Evolutionary conservation across 441 rosid genomes (phyloP).

Genomic region (Gossypium schwendimanii): DNA sequence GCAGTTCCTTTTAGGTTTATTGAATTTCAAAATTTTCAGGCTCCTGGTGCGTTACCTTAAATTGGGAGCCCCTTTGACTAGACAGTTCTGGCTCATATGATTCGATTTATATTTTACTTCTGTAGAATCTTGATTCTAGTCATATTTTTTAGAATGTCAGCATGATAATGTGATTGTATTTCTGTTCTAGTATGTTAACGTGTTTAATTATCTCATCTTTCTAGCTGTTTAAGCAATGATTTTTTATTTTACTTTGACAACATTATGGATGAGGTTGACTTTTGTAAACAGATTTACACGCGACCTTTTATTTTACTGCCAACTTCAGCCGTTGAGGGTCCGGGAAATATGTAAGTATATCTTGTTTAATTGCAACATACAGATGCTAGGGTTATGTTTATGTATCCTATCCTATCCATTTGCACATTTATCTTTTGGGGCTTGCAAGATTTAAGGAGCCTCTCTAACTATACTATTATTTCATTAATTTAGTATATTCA

Average conservation of each 20-base stretch:
- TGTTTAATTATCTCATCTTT: not conserved
- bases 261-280: not conserved
- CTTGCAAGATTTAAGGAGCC: not conserved
- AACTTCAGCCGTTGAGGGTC: slow-evolving; percentile 59
- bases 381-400: not conserved
- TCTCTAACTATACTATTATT: not conserved
- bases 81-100: not conserved
- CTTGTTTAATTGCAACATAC: not conserved
- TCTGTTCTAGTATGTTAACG: not conserved
- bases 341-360: slow-evolving; percentile 70
- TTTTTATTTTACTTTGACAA: not conserved
- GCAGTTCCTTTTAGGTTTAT: slow-evolving; percentile 2
- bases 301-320: slow-evolving; percentile 62
- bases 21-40: not conserved
- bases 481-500: not conserved
- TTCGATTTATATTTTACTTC: not conserved
- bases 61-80: no score
- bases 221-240: not conserved
- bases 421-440: not conserved
- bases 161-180: not conserved
- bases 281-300: slow-evolving; percentile 48
- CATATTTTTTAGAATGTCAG: not conserved
- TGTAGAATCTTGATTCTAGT: not conserved
- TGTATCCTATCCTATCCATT: not conserved
- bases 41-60: not conserved